A percentile compares a stretch with the other conserved stretches of the same genome.
phyloP scores from a whole-genome alignment of 1,284 basidiomycete genomes.

The Leccinum pallidistipes region DNA sequence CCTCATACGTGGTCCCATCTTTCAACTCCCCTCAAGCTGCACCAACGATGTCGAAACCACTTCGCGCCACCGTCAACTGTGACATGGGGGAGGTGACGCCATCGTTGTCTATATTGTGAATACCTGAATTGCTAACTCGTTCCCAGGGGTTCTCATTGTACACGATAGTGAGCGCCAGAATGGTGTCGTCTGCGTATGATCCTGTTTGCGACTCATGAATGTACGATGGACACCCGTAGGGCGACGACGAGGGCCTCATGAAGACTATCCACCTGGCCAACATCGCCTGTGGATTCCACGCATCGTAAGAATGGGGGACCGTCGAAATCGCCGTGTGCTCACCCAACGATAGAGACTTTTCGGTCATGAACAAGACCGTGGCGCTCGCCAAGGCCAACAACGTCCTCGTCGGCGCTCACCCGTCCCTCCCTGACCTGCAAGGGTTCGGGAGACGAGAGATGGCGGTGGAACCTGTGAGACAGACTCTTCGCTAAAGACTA shows the following conservation, averaged over 20 bases:
- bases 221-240: slow-evolving; percentile 34
- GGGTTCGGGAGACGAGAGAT: slow-evolving; percentile 66
- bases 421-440: slow-evolving; percentile 61
- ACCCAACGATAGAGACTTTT: slow-evolving; percentile 48
- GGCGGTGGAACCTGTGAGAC: slow-evolving; percentile 51
- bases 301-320: slow-evolving; percentile 41
- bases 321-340: neutral
- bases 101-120: neutral
- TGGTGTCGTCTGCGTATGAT: neutral
- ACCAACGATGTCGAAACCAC: slow-evolving; percentile 24
- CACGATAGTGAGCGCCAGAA: slow-evolving; percentile 39
- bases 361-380: slow-evolving; percentile 62
- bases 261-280: slow-evolving; percentile 64
- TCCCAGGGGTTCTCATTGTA: slow-evolving; percentile 56
- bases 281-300: slow-evolving; percentile 65
- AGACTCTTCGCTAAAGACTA: neutral
- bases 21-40: neutral
- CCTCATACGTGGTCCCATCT: neutral
- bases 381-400: slow-evolving; percentile 49
- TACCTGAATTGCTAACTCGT: slow-evolving; percentile 2
- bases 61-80: slow-evolving; percentile 56
- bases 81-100: slow-evolving; percentile 59
- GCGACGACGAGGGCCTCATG: slow-evolving; percentile 61
- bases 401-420: slow-evolving; percentile 60
- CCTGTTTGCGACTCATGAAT: neutral